Evolutionary conservation across 148 eudicot genomes (phyloP), one percentile per base, ranked within the genome.

Genomic region (Cornus kousa): DNA sequence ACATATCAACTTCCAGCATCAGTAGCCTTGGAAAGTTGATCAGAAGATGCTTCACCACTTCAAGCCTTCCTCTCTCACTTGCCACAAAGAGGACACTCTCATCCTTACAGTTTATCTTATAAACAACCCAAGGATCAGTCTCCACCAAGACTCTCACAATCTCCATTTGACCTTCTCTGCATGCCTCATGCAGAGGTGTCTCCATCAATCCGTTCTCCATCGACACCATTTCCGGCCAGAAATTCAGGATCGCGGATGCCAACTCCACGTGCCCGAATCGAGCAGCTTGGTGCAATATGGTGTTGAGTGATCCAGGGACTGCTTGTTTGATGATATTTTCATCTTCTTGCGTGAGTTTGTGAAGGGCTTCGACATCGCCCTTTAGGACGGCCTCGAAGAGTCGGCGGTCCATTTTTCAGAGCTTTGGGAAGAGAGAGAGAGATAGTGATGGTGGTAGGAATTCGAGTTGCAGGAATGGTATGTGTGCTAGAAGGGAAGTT

Each of bases 111-210:
- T 82, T 82, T 33, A 78, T n/a, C 35, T 78, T 82, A 28, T 70
- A 78, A 53, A 35, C 74, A 2, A 82, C 53, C 64, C 65, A 32
- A 0, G 74, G 65, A n/a, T 82, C 70, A 17, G 71, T 65, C 39
- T 74, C 79, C 33, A 82, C 28, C 71, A 82, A 39, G 22, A 74
- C 3, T 13, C 14, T 74, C 67, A 74, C 55, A 2, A 82, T 72
- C 12, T 57, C 74, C 40, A 78, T 32, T 7, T 78, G 73, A 7
- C 84, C 84, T 78, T 82, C 81, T 70, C 78, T 82, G 74, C 84
- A 82, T 46, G 84, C 84, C 24, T 78, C 81, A 22, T 82, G 81
- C 81, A 82, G 16, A 9, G 81, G 67, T 10, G 85, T 82, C 74
- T 82, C 85, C 50, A 78, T 32, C 48, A 74, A 79, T 7, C 64